Base-by-base conservation (phyloP, 257 asterid genomes). In the Handroanthus guayacan region DNA sequence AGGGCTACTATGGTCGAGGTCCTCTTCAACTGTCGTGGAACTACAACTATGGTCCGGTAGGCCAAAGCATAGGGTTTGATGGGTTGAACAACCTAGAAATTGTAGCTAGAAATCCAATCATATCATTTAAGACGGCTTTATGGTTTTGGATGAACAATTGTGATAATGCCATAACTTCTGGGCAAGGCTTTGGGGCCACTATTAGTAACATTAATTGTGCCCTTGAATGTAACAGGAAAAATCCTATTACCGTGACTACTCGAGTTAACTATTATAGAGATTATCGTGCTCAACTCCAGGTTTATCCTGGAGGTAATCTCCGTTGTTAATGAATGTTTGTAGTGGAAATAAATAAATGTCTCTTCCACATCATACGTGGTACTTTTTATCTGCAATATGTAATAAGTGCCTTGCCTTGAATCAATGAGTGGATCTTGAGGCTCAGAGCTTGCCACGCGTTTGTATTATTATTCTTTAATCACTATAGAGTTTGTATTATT, bases 141-240 rank as follows among this genome's bases (percentile, higher is more conserved):
- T 87, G 92, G 92, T 86, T 4, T 45, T 86, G 92, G 92, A 88
- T 88, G 92, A 84, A 82, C 43, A 54, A 82, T 10, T 82, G 87
- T 20, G 90, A 86, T 13, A 76, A 82, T 36, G 48, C 51, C 11
- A 82, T 88, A 11, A 80, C 54, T 47, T 71, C 88, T 1, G 88
- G 88, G 0, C 81, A 74, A 56, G 92, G 92, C 0, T 88, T 88
- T 10, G 90, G 92, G 2, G 78, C 87, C 0, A 88, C 92, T 0
- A 88, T 82, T 74, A 87, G 86, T 1, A 85, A 86, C 9, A 75
- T 88, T 41, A 86, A 88, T 14, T 84, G 90, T 2, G 45, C 3
- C 0, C 45, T 81, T 13, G 92, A 88, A 41, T 88, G 90, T 6
- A 80, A 82, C 37, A 89, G 90, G 34, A 83, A 45, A 0, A 88